phyloP scores from a whole-genome alignment of 148 eudicot species.

The Dianthus caryophyllus region DNA sequence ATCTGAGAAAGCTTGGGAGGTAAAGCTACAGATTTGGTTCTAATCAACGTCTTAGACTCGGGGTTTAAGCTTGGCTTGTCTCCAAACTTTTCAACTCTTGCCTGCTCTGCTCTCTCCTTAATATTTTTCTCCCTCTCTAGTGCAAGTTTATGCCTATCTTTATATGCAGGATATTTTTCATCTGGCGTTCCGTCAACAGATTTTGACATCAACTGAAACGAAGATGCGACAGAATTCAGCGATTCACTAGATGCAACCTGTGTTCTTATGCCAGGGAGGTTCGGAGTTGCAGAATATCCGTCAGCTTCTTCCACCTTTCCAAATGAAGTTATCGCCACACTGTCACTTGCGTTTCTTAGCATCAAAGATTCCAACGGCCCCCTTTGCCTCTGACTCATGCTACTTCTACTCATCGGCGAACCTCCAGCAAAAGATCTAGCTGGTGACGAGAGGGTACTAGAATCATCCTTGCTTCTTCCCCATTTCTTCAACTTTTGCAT shows the following conservation, averaged over 20 bases:
- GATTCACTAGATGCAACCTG: conserved; percentile 38
- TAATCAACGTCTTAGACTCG: conserved; percentile 25
- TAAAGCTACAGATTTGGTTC: conserved; percentile 35
- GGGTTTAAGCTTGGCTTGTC: conserved; percentile 38
- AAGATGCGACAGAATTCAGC: conserved; percentile 57
- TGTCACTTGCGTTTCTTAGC: conserved; percentile 81
- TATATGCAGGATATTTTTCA: conserved; percentile 86
- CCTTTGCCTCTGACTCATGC: conserved; percentile 52
- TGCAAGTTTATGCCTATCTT: conserved; percentile 86
- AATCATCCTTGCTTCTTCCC: conserved; percentile 84
- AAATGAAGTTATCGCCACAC: conserved; percentile 76
- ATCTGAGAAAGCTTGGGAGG: conserved; percentile 88
- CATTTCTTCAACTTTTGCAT: conserved; percentile 89
- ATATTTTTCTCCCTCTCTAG: conserved; percentile 80
- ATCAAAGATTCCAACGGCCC: conserved; percentile 88
- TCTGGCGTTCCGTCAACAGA: conserved; percentile 71
- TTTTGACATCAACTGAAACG: conserved; percentile 80
- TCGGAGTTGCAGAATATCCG: conserved; percentile 54
- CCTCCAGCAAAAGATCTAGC: conserved; percentile 68
- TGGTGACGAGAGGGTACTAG: conserved; percentile 65
- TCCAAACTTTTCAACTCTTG: conserved; percentile 73
- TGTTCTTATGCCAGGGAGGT: conserved; percentile 32
- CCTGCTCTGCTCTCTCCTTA: conserved; percentile 91
- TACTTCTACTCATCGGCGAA: conserved; percentile 54
- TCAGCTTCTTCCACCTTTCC: conserved; percentile 58